phyloP scores from a whole-genome alignment of 495 filamentous ascomycete genomes.

The Penicillium egyptiacum region DNA sequence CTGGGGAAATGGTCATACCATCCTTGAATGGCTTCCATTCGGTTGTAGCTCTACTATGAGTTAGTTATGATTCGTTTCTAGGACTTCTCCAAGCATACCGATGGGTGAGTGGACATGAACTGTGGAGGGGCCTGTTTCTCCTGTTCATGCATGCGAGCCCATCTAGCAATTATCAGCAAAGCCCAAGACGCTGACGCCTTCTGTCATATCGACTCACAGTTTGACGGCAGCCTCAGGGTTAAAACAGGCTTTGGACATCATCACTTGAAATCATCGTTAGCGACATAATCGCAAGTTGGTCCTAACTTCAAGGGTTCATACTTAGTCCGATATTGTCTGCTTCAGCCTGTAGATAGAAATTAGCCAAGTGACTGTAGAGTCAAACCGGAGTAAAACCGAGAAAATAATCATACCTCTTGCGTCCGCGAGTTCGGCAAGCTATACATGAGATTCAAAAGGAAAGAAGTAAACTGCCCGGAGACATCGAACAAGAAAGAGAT shows the following conservation, averaged over 20 bases:
- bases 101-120: constrained; percentile 85
- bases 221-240: constrained; percentile 69
- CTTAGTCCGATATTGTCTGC: constrained; percentile 88
- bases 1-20: constrained; percentile 42
- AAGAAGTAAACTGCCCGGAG: constrained; percentile 43
- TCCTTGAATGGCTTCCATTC: constrained; percentile 67
- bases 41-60: constrained; percentile 56
- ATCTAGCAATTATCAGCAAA: constrained; percentile 37
- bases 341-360: constrained; percentile 41
- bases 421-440: constrained; percentile 67
- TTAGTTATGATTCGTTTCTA: constrained; percentile 19
- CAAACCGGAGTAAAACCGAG: neutral
- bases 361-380: neutral
- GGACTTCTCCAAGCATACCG: constrained; percentile 46
- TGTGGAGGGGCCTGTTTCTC: constrained; percentile 62
- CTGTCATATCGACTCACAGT: constrained; percentile 39
- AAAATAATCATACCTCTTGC: constrained; percentile 53
- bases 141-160: constrained; percentile 72
- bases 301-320: constrained; percentile 27
- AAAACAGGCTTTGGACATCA: constrained; percentile 67
- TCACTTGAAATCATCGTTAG: constrained; percentile 39
- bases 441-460: constrained; percentile 61
- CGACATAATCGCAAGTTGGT: constrained; percentile 35
- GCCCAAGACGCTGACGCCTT: neutral
- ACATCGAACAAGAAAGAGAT: constrained; percentile 52